A percentile compares a stretch with the other conserved stretches of the same genome.
Evolutionary conservation across 2,329 filamentous ascomycete genomes (phyloP).

Genomic region (Eutypella sp.): DNA sequence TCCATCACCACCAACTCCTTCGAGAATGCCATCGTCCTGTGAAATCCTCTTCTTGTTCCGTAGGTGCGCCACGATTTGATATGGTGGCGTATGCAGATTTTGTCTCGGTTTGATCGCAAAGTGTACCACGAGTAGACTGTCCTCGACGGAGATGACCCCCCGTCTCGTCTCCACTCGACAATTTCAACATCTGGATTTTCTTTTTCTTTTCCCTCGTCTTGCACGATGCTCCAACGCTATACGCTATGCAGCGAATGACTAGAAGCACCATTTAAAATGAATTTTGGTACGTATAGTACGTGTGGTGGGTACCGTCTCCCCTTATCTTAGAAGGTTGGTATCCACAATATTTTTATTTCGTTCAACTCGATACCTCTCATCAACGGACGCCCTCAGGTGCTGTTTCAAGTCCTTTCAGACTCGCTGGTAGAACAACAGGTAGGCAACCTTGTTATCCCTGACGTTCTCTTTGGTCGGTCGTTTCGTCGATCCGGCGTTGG

Average conservation of each 20-base stretch:
- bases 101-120: no score
- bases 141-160: no score
- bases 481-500: constrained; percentile 51
- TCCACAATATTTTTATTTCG: not conserved
- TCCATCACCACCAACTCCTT: no score
- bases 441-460: constrained; percentile 95
- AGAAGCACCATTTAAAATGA: not conserved
- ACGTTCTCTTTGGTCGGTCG: constrained; percentile 56
- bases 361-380: not conserved
- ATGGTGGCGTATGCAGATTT: no score
- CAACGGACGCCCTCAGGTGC: not conserved
- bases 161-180: no score
- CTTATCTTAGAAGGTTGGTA: not conserved
- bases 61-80: no score
- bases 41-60: no score
- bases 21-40: no score
- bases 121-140: not conserved
- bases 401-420: constrained; percentile 38
- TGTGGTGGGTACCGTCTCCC: no score
- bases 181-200: no score
- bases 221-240: not conserved
- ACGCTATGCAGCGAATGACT: not conserved
- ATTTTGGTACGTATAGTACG: no score
- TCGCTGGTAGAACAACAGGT: constrained; percentile 90
- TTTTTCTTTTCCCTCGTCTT: not conserved